Base-by-base conservation (phyloP, 345 rosid species). In the Rhizophora apiculata region DNA sequence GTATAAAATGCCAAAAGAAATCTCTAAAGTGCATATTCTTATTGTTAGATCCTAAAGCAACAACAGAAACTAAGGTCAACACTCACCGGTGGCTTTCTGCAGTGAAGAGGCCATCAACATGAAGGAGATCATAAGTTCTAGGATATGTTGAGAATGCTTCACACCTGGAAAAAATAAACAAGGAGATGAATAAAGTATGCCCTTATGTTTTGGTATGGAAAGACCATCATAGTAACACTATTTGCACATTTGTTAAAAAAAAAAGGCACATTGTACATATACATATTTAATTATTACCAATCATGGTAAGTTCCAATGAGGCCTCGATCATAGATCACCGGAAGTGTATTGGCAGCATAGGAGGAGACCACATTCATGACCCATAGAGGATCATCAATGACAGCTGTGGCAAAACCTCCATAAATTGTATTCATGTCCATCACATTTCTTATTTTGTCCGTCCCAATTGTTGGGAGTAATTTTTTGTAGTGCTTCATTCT, bases 111-210 rank as follows among this genome's bases (percentile, higher is more conserved):
- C 96, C 96, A 76, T 91, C 97, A 8, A 94, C 82, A 74, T 91
- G 98, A 67, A 94, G 96, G 61, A 94, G 92, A 80, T 94, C 98
- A 55, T 94, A 94, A 20, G 98, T 91, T 71, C 98, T 79, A 65
- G 98, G 98, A 81, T 94, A 94, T 5, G 98, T 91, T 2, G 98
- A 94, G 79, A 94, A 91, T 27, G 97, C 95, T 78, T 91, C 98
- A 78, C 98, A 94, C 98, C 98, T 94, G 72, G n/a, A 51, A 80
- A 52, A 68, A 4, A 46, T 51, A 43, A 15, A 13, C 18, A 43
- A 21, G 65, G 21, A 71, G 70, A 72, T 26, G 29, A 43, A 55
- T 56, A 9, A 43, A 43, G 18, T 43, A 13, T 43, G 18, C 19
- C 15, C 19, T 43, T 43, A 3, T 3, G 13, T 3, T 15, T 13